phyloP scores from a whole-genome alignment of 179 eudicot species.

The Actinidia chinensis region DNA sequence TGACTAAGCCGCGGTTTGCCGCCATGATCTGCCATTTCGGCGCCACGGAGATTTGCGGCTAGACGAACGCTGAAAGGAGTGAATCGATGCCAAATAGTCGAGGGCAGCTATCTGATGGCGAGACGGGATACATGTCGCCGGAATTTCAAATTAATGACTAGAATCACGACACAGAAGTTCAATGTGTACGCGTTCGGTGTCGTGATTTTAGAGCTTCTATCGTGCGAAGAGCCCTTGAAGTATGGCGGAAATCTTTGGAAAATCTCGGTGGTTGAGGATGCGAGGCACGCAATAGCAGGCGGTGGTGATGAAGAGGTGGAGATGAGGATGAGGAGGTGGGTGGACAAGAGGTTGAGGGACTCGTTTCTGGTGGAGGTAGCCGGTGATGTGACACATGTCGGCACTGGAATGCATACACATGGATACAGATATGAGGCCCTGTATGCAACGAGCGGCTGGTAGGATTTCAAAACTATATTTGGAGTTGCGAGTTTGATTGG shows the following conservation, averaged over 20 bases:
- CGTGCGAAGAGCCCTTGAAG: conserved; percentile 64
- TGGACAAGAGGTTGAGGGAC: conserved; percentile 70
- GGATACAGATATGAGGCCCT: conserved; percentile 60
- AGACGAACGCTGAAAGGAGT: conserved; percentile 27
- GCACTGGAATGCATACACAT: conserved; percentile 64
- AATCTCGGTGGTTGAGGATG: conserved; percentile 40
- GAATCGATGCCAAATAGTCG: conserved; percentile 26
- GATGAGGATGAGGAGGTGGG: conserved; percentile 62
- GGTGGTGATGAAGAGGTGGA: conserved; percentile 34
- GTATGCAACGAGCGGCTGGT: conserved; percentile 76
- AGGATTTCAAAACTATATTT: conserved; percentile 65
- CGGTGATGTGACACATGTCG: conserved; percentile 51
- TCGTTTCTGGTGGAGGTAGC: conserved; percentile 85
- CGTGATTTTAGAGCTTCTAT: conserved; percentile 56
- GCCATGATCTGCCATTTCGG: conserved; percentile 77
- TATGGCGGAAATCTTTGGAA: conserved; percentile 38
- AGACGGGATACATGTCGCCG: conserved; percentile 74
- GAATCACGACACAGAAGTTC: conserved; percentile 53
- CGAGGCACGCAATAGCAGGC: conserved; percentile 37
- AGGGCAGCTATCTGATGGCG: conserved; percentile 47
- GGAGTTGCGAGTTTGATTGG: conserved; percentile 68
- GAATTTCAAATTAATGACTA: conserved; percentile 53
- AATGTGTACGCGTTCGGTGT: conserved; percentile 81
- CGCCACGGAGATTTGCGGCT: conserved; percentile 66
- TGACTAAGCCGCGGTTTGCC: conserved; percentile 48